Evolutionary conservation across 2,329 filamentous ascomycete genomes (phyloP).

Genomic region (Chalaropsis ovoidea): DNA sequence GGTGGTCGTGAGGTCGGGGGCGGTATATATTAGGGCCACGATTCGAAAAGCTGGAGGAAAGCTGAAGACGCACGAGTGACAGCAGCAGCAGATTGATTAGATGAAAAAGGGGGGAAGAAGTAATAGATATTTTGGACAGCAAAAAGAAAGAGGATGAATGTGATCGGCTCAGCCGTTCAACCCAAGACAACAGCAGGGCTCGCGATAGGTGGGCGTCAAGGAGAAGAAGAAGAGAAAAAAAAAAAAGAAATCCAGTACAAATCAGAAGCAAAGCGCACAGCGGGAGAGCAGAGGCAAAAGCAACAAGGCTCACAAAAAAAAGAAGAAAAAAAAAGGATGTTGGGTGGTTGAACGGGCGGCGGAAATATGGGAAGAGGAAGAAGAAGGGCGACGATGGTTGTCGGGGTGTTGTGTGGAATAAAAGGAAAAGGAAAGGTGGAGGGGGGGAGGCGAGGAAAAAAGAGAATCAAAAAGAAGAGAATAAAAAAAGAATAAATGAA

Average conservation of each 20-base stretch:
- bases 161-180: slow-evolving; percentile 23
- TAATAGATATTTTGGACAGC: slow-evolving; percentile 1
- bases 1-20: no score
- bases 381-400: slow-evolving; percentile 7
- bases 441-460: not conserved
- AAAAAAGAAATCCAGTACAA: slow-evolving; percentile 16
- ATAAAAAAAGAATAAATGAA: not conserved
- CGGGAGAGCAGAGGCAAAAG: not conserved
- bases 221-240: slow-evolving; percentile 2
- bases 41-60: no score
- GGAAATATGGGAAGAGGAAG: not conserved
- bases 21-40: no score
- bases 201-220: slow-evolving; percentile 9
- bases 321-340: not conserved
- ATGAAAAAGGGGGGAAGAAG: not conserved
- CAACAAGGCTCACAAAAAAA: slow-evolving; percentile 14
- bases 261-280: not conserved
- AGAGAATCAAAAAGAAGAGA: not conserved
- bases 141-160: slow-evolving; percentile 15
- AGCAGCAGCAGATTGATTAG: no score
- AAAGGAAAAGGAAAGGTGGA: slow-evolving; percentile 14
- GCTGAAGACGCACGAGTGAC: no score
- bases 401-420: slow-evolving; percentile 2
- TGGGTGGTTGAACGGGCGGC: not conserved
- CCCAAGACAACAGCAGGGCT: slow-evolving; percentile 9